A percentile compares a stretch with the other conserved stretches of the same genome.
These are phyloP conservation scores for Penicillium crystallinum DNA, from an alignment of 495 filamentous ascomycete species.

Conservation along the genomic window DNA sequence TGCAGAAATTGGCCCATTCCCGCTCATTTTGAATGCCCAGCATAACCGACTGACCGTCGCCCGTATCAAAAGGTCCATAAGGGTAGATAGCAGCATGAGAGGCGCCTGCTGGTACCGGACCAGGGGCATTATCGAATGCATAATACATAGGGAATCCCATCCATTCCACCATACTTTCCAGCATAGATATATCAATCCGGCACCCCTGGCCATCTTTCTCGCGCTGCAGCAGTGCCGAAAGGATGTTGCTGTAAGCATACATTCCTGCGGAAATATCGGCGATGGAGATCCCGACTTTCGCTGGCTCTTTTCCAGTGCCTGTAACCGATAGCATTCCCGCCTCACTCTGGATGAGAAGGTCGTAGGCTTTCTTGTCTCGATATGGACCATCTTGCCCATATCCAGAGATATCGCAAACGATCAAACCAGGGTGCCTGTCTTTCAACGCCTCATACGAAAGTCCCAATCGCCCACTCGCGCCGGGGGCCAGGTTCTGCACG, in stretches of 20 bases:
- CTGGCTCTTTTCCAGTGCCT: constrained; percentile 41
- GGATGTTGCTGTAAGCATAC: constrained; percentile 47
- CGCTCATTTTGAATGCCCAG: constrained; percentile 50
- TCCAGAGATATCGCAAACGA: constrained; percentile 50
- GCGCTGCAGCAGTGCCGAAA: constrained; percentile 45
- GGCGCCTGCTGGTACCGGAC: constrained; percentile 39
- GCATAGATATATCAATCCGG: constrained; percentile 49
- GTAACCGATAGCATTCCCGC: constrained; percentile 49
- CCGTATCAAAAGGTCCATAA: constrained; percentile 48
- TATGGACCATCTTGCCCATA: constrained; percentile 49
- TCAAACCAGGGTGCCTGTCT: constrained; percentile 36
- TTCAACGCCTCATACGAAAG: constrained; percentile 40
- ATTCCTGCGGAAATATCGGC: constrained; percentile 48
- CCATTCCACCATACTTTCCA: constrained; percentile 52
- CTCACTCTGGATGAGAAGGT: constrained; percentile 51
- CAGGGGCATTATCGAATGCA: constrained; percentile 33
- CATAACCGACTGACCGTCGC: constrained; percentile 45
- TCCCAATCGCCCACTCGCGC: constrained; percentile 43
- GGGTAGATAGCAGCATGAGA: constrained; percentile 49
- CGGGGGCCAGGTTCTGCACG: constrained; percentile 49
- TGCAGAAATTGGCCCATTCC: constrained; percentile 47
- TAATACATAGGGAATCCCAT: constrained; percentile 54
- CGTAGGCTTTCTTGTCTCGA: constrained; percentile 51
- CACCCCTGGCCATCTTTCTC: constrained; percentile 38
- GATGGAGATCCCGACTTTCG: constrained; percentile 48